Evolutionary conservation across 225 moss, liverwort and hornwort species (phyloP), one percentile per base, ranked within the genome.

Genomic region (Anthoceros angustus): DNA sequence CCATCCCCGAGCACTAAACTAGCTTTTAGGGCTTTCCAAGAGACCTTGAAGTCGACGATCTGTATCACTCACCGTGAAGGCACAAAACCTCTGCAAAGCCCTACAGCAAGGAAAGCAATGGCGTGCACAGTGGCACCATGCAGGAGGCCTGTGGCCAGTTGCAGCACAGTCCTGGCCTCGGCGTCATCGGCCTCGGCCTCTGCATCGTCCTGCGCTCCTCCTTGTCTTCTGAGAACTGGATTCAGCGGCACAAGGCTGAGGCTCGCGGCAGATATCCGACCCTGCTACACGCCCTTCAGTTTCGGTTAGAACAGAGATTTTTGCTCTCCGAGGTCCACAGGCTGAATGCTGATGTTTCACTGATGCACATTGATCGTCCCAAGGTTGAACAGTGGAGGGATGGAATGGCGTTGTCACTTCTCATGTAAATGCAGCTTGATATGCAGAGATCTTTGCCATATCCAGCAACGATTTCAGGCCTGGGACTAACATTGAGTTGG

Each of bases 381-480:
- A 32, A 32, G 32, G 1, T 32, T 32, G 32, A 32, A 32, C 32
- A 32, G 32, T 32, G 32, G 32, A 32, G 32, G 32, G 32, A 46
- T 2, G 12, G 16, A 15, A 18, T 7, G n/a, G 55, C 18, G 8
- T 38, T 26, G 39, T 8, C 41, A n/a, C 38, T 11, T 64, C 64
- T 26, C 9, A 64, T 14, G 26, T 6, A 41, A 64, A 20, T 26
- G 8, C 64, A 64, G 39, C 15, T 67, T 11, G n/a, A 40, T n/a
- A 50, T 78, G 77, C 85, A 95, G 94, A 84, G 64, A 76, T 80
- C 23, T 74, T 74, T 69, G 90, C 94, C 23, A 25, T 95, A 42
- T 92, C 80, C 43, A 85, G 84, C 80, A 98, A 98, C 64, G 89
- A 98, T 0, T 98, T 98, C 60, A 90, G 84, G 67, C 79, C 80